A percentile compares a stretch with the other conserved stretches of the same genome.
Evolutionary conservation across 306 rosid species (phyloP).

Genomic region (Calophaca sinica): DNA sequence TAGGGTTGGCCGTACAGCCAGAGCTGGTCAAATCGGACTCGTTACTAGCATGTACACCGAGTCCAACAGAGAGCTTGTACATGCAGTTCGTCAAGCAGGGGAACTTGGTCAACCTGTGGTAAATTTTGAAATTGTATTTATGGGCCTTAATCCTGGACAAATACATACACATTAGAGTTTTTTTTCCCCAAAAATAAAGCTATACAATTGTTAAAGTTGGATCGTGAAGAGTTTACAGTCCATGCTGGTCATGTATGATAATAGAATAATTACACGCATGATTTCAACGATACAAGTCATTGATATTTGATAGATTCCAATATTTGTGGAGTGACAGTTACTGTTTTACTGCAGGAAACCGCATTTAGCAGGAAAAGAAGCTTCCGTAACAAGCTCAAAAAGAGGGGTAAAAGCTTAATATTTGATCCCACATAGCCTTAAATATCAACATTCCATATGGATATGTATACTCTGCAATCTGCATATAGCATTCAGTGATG

Average conservation of each 20-base stretch:
- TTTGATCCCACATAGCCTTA: slow-evolving; percentile 11
- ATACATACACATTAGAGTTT: slow-evolving; percentile 8
- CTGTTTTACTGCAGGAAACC: slow-evolving; percentile 69
- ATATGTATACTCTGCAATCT: too few relatives aligned
- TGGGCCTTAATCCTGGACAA: slow-evolving; percentile 1
- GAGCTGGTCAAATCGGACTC: slow-evolving; percentile 93
- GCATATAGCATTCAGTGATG: neutral
- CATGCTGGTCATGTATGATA: too few relatives aligned
- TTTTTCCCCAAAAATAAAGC: too few relatives aligned
- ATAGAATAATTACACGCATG: neutral
- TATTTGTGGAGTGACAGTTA: slow-evolving; percentile 33
- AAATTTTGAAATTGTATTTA: slow-evolving; percentile 42
- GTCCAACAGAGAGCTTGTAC: slow-evolving; percentile 81
- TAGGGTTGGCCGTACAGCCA: slow-evolving; percentile 89
- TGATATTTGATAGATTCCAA: slow-evolving; percentile 22
- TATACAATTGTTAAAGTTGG: too few relatives aligned
- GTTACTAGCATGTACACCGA: slow-evolving; percentile 84
- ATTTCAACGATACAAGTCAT: slow-evolving; percentile 1
- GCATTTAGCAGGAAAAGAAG: slow-evolving; percentile 98
- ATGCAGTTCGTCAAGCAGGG: slow-evolving; percentile 79
- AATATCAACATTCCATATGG: slow-evolving; percentile 11
- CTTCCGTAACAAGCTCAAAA: slow-evolving; percentile 89
- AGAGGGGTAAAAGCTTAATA: slow-evolving; percentile 57
- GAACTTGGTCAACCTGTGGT: slow-evolving; percentile 84
- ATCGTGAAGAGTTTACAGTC: too few relatives aligned